These are phyloP conservation scores for Xylaria sp. DNA, from an alignment of 2,329 filamentous ascomycete species.

Conservation along the genomic window DNA sequence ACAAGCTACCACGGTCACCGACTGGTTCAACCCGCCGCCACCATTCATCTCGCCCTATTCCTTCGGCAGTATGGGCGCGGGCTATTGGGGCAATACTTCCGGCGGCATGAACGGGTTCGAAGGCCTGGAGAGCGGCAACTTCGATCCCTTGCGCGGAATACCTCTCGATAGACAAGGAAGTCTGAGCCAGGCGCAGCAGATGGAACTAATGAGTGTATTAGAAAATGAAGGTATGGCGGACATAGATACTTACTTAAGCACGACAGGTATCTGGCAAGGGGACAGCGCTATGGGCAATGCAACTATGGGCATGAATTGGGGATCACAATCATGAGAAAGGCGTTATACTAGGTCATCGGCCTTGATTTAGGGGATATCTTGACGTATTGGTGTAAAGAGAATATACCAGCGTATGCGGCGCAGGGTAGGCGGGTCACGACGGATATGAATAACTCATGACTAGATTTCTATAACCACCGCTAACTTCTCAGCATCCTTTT, in stretches of 20 bases:
- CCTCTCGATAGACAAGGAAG: constrained; percentile 65
- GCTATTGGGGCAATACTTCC: constrained; percentile 46
- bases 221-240: constrained; percentile 71
- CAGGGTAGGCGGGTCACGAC: background rate
- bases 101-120: constrained; percentile 31
- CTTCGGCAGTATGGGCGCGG: constrained; percentile 50
- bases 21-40: constrained; percentile 60
- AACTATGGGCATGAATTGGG: constrained; percentile 24
- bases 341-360: background rate
- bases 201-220: constrained; percentile 80
- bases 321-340: constrained; percentile 21
- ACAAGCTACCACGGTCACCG: constrained; percentile 46
- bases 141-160: constrained; percentile 37
- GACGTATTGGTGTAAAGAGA: background rate
- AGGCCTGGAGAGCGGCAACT: constrained; percentile 31
- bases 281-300: constrained; percentile 11
- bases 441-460: background rate
- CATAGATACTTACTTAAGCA: constrained; percentile 64
- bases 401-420: background rate
- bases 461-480: background rate
- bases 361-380: background rate
- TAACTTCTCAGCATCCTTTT: background rate
- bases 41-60: constrained; percentile 60
- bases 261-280: constrained; percentile 41
- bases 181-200: constrained; percentile 79